Conservation (phyloP, 1,284 basidiomycete genomes). For the Mycena sp. region DNA sequence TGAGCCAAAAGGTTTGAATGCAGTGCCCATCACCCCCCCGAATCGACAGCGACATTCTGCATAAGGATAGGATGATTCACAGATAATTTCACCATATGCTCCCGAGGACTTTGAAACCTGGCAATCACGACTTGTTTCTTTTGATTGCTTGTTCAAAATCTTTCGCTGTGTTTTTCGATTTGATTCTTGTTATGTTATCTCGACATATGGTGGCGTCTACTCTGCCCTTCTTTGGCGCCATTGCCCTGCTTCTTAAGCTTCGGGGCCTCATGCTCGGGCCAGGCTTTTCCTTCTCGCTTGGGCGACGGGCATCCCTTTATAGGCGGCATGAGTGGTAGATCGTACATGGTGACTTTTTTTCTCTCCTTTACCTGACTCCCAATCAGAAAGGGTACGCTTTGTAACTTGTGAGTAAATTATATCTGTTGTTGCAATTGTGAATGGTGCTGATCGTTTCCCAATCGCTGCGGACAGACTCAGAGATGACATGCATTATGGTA, state of each 20-base stretch:
- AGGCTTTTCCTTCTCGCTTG: constrained; percentile 4
- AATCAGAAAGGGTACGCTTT: constrained; percentile 2
- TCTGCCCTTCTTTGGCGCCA: constrained; percentile 9
- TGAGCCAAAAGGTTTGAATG: too few relatives aligned
- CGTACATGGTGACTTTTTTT: neutral
- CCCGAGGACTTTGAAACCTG: too few relatives aligned
- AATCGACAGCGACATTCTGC: too few relatives aligned
- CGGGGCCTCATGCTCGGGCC: constrained; percentile 3
- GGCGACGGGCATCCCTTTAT: constrained; percentile 4
- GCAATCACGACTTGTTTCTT: too few relatives aligned
- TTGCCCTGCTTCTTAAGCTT: constrained; percentile 8
- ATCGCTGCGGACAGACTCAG: constrained; percentile 1
- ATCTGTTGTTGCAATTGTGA: constrained; percentile 2
- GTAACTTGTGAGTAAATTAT: neutral
- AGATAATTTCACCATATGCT: too few relatives aligned
- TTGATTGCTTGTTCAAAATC: too few relatives aligned
- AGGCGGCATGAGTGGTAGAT: constrained; percentile 3
- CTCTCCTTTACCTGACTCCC: neutral
- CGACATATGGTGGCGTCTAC: constrained; percentile 1
- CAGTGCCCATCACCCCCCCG: too few relatives aligned
- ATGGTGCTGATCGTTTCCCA: constrained; percentile 5
- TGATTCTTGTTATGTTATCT: constrained; percentile 15
- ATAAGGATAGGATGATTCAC: too few relatives aligned
- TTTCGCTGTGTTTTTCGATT: too few relatives aligned
- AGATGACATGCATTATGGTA: too few relatives aligned